Evolutionary conservation across 805 yeast species (phyloP).

Genomic region (Saccharomycopsis guyanensis): DNA sequence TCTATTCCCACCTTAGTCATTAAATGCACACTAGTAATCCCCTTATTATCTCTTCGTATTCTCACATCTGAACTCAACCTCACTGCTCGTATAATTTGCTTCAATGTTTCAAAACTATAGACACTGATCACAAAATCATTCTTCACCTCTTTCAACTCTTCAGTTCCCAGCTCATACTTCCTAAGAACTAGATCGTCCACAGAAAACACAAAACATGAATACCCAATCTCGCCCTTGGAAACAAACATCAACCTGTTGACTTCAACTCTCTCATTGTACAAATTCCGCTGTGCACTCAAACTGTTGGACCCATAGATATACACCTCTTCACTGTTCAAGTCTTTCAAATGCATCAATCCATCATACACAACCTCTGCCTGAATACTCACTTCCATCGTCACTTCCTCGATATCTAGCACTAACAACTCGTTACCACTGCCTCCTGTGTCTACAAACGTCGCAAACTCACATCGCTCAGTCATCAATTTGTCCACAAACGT

Average conservation of each 20-base stretch:
- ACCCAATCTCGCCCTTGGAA: slow-evolving; percentile 68
- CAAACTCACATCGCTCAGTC: slow-evolving; percentile 49
- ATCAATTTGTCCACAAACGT: slow-evolving; percentile 48
- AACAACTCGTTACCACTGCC: slow-evolving; percentile 27
- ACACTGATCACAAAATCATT: slow-evolving; percentile 34
- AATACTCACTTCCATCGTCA: slow-evolving; percentile 45
- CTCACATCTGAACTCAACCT: slow-evolving; percentile 45
- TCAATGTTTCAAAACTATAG: slow-evolving; percentile 43
- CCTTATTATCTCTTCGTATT: slow-evolving; percentile 46
- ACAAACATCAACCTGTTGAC: slow-evolving; percentile 44
- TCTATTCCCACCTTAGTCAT: slow-evolving; percentile 26
- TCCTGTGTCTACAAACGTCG: slow-evolving; percentile 35
- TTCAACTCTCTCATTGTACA: slow-evolving; percentile 27
- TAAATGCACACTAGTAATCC: slow-evolving; percentile 40
- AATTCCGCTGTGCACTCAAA: slow-evolving; percentile 24
- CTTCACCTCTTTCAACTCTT: slow-evolving; percentile 23
- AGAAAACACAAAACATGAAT: slow-evolving; percentile 60
- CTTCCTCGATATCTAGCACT: slow-evolving; percentile 35
- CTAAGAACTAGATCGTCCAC: slow-evolving; percentile 50
- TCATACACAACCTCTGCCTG: slow-evolving; percentile 46
- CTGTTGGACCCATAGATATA: slow-evolving; percentile 35
- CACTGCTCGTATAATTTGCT: slow-evolving; percentile 41
- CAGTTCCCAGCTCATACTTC: slow-evolving; percentile 23
- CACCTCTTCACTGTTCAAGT: slow-evolving; percentile 44
- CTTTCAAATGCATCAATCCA: slow-evolving; percentile 49